Base-by-base conservation (phyloP, 1,139 yeast genomes). In the Geotrichum candidum region DNA sequence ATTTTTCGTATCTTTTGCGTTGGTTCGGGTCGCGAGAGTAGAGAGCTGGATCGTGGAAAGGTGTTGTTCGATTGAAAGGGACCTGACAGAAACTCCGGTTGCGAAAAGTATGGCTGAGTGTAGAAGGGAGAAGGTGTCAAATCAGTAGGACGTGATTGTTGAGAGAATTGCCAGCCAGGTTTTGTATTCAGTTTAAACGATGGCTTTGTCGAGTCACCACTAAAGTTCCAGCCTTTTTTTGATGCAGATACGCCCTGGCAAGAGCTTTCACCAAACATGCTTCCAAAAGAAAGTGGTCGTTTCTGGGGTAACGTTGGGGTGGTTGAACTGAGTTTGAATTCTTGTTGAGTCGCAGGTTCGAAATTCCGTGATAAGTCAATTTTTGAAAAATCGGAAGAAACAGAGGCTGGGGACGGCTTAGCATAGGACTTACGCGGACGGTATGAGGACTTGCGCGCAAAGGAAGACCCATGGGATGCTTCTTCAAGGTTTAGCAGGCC, bases 401-500 rank as follows among this genome's bases (percentile, higher is more conserved):
- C 56, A 4, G 63, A 60, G 4, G 62, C 59, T 3, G 61, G 53
- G 2, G 61, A 54, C n/a, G 13, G 48, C 15, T 51, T 48, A 18
- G 52, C 23, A 23, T 53, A 45, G 33, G 62, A 41, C 51, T 54
- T 61, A 50, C 57, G 54, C 22, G 58, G 58, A 51, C 58, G 55
- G 18, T 38, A 58, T 29, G 61, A 48, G 53, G 57, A 31, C 41
- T 62, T 62, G n/a, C 58, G 59, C 11, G 61, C 27, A 6, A 57
- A 23, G n/a, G 59, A 46, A 13, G 74, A 69, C 27, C 70, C 72
- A 18, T 64, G 61, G n/a, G 73, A 69, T 5, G 77, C 76, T 60
- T 72, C 73, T 65, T 76, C 80, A 48, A 77, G 72, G 62, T 77
- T 76, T 48, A 77, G 65, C 51, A 76, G 69, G 2, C 80, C 78